phyloP scores from a whole-genome alignment of 164 flowering plant genomes.

The Vitis cinerea region DNA sequence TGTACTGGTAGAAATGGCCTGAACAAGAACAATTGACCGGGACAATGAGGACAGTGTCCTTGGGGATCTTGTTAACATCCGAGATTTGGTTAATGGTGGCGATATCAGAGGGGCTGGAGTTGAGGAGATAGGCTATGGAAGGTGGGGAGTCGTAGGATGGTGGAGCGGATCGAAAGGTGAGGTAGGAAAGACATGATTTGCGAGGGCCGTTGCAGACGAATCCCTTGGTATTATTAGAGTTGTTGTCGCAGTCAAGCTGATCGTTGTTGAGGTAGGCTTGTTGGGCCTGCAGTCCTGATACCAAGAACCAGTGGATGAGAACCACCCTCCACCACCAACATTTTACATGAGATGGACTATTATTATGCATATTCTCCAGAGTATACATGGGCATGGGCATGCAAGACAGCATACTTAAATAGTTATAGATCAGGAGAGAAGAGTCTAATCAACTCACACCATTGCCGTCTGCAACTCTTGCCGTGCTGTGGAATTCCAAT shows the following conservation, averaged over 20 bases:
- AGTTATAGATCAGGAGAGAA: no score
- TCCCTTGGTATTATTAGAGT: constrained; percentile 35
- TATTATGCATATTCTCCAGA: no score
- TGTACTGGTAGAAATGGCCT: constrained; percentile 44
- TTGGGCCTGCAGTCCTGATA: constrained; percentile 24
- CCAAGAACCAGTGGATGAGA: background rate
- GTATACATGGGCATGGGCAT: no score
- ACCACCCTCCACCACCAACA: no score
- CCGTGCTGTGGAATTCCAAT: no score
- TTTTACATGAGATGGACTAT: no score
- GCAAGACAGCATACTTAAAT: no score
- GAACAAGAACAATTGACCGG: constrained; percentile 68
- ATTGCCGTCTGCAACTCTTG: no score
- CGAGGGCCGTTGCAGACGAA: constrained; percentile 40
- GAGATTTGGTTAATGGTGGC: constrained; percentile 44
- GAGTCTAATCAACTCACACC: no score
- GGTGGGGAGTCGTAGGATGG: constrained; percentile 39
- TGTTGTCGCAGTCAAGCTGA: constrained; percentile 44
- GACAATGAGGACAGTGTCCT: constrained; percentile 34
- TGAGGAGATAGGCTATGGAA: constrained; percentile 39
- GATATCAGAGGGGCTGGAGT: constrained; percentile 23
- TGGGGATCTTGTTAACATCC: constrained; percentile 26
- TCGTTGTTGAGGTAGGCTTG: constrained; percentile 53
- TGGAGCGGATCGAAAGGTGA: constrained; percentile 51
- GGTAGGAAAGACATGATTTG: constrained; percentile 44